These are phyloP conservation scores for Nitzschia sp. DNA, from an alignment of 108 stramenopile genomes.

Conservation along the genomic window DNA sequence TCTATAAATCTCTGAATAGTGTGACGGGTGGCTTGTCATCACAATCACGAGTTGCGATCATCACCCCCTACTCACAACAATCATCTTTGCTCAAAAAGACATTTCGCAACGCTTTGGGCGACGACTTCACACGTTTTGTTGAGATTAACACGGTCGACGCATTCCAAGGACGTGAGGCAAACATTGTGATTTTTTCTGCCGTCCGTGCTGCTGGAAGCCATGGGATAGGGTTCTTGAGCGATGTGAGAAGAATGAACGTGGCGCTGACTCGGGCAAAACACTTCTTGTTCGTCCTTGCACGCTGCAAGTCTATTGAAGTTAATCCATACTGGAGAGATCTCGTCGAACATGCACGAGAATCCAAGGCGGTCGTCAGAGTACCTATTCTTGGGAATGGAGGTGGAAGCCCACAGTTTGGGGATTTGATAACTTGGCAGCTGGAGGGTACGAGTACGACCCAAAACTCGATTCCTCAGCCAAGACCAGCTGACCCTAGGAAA, in stretches of 20 bases:
- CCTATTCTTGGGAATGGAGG: slow-evolving; percentile 18
- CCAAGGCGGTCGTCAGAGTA: slow-evolving; percentile 64
- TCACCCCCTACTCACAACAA: slow-evolving; percentile 95
- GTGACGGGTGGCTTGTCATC: slow-evolving; percentile 55
- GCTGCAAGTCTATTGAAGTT: slow-evolving; percentile 70
- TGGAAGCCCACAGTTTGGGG: slow-evolving; percentile 24
- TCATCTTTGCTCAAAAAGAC: slow-evolving; percentile 55
- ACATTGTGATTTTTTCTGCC: slow-evolving; percentile 92
- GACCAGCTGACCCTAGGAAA: not conserved
- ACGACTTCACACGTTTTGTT: slow-evolving; percentile 49
- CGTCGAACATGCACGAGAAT: slow-evolving; percentile 67
- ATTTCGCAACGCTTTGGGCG: slow-evolving; percentile 56
- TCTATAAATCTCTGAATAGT: slow-evolving; percentile 52
- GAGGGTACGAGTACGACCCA: not conserved
- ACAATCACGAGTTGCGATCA: slow-evolving; percentile 65
- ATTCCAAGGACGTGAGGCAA: slow-evolving; percentile 93
- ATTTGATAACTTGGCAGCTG: slow-evolving; percentile 23
- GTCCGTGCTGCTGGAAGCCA: slow-evolving; percentile 89
- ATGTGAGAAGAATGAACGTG: slow-evolving; percentile 98
- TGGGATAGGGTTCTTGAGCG: slow-evolving; percentile 95
- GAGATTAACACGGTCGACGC: slow-evolving; percentile 95
- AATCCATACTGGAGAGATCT: slow-evolving; percentile 90
- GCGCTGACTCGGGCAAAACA: slow-evolving; percentile 96
- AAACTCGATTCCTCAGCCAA: not conserved
- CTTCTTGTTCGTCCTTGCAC: slow-evolving; percentile 84